Base-by-base conservation (phyloP, 176 grass and related monocot species). In the Pharus latifolius region DNA sequence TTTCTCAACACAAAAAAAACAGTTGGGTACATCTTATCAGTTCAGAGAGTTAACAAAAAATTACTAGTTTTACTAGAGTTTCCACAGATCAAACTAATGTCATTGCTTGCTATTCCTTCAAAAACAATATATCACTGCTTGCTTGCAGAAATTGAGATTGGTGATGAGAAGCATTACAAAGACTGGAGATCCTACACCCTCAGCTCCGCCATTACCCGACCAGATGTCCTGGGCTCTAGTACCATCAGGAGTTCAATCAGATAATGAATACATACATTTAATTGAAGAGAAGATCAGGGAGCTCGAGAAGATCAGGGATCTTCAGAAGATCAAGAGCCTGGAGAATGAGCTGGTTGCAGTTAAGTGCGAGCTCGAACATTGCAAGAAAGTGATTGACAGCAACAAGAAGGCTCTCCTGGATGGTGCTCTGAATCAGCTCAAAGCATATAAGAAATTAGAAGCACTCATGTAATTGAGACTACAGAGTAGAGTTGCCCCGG, bases 381-480 rank as follows among this genome's bases (percentile, higher is more conserved):
- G 69, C 46, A 49, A 40, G 49, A 28, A 63, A 22, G 63, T 48
- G 40, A 49, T 85, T 23, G 31, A 62, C 8, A 38, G 41, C 9
- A 75, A 55, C 14, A 85, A 85, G 64, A 56, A 85, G n/a, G 23
- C 13, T 20, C 23, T 85, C 18, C 30, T 85, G 25, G 63, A 75
- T 17, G 56, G 83, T 23, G 64, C 77, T 28, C 7, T 70, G 48
- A 57, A 54, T 73, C 82, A 85, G 62, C 54, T 85, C 28, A 42
- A 48, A 24, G 63, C 69, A 7, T 69, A 68, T 28, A 60, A 69
- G 38, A 75, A 80, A 51, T 45, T 79, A 47, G 44, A 84, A 49
- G 46, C 45, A 67, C 35, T 78, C 14, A 54, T 55, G 11, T 44
- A 33, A 54, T 16, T 73, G 41, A 78, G 30, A 13, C 12, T 65